Evolutionary conservation across 139 green algal species (phyloP), one percentile per base, ranked within the genome.

Genomic region (Desmodesmus armatus): DNA sequence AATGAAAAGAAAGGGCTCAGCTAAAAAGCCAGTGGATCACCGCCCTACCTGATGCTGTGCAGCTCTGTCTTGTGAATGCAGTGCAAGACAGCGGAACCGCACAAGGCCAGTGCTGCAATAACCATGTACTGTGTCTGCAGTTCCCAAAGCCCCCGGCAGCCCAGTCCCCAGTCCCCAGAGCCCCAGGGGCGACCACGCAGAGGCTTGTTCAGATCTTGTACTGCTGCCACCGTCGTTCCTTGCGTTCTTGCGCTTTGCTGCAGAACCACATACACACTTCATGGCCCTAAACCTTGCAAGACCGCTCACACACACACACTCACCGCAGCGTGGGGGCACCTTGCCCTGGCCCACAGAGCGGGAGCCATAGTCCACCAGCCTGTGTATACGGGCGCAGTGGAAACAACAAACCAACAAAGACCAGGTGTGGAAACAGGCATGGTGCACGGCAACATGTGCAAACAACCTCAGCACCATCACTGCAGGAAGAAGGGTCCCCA

Each of bases 301-400:
- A 23, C n/a, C n/a, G 53, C 7, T 63, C 19, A 19, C 25, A 31
- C 6, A 63, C 3, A 31, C 11, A 5, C 21, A 35, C 58, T 67
- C 67, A 76, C 67, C 67, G 40, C 80, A 86, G 67, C 67, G 80
- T 2, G 80, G 80, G 21, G 80, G 51, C 33, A 37, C 49, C 2
- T 21, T 17, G 3, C 29, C 49, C 2, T n/a, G 27, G 33, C 74
- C 80, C 5, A 37, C 80, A 51, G 17, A 62, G 7, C 79, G 63
- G 2, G 51, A 3, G 27, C 37, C 37, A 27, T 86, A 86, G 25
- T 86, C 80, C 49, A 86, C 80, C 66, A 86, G 51, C 29, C 67
- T 73, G 67, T n/a, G n/a, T n/a, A n/a, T n/a, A n/a, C n/a, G n/a
- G n/a, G n/a, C n/a, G n/a, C n/a, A n/a, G n/a, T n/a, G n/a, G n/a